phyloP scores from a whole-genome alignment of 2,329 filamentous ascomycete species.

The Paraconiothyrium sp. region DNA sequence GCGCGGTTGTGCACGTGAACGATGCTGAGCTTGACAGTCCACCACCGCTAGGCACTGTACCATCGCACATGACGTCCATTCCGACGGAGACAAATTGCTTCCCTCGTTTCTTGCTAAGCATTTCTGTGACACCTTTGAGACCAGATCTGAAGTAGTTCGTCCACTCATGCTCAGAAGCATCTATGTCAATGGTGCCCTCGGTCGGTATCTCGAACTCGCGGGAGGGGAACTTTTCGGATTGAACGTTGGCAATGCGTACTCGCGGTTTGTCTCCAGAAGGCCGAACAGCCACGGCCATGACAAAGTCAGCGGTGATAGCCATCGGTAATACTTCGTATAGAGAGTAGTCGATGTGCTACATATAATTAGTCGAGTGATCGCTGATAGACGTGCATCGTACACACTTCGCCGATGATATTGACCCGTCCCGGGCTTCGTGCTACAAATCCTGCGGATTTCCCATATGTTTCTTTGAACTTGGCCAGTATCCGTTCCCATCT shows the following conservation, averaged over 20 bases:
- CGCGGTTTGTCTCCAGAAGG: slow-evolving; percentile 64
- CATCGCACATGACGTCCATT: slow-evolving; percentile 90
- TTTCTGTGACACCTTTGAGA: slow-evolving; percentile 79
- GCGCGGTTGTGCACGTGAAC: slow-evolving; percentile 87
- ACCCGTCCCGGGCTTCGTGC: slow-evolving; percentile 92
- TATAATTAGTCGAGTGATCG: slow-evolving; percentile 25
- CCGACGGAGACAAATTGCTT: slow-evolving; percentile 72
- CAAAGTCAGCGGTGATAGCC: slow-evolving; percentile 89
- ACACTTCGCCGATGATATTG: slow-evolving; percentile 91
- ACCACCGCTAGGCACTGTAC: slow-evolving; percentile 89
- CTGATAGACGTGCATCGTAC: neutral
- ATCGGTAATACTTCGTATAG: slow-evolving; percentile 96
- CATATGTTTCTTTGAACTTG: slow-evolving; percentile 76
- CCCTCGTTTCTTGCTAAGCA: slow-evolving; percentile 74
- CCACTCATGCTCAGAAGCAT: slow-evolving; percentile 89
- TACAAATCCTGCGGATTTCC: slow-evolving; percentile 78
- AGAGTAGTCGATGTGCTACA: slow-evolving; percentile 92
- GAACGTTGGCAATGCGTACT: slow-evolving; percentile 82
- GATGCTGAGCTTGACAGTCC: slow-evolving; percentile 94
- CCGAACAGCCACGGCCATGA: slow-evolving; percentile 78
- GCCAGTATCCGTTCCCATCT: slow-evolving; percentile 80
- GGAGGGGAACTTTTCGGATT: slow-evolving; percentile 76
- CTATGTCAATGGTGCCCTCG: slow-evolving; percentile 70
- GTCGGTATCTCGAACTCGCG: slow-evolving; percentile 76
- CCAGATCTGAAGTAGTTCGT: slow-evolving; percentile 98